Evolutionary conservation across 148 eudicot species (phyloP).

Genomic region (Rheum nobile): DNA sequence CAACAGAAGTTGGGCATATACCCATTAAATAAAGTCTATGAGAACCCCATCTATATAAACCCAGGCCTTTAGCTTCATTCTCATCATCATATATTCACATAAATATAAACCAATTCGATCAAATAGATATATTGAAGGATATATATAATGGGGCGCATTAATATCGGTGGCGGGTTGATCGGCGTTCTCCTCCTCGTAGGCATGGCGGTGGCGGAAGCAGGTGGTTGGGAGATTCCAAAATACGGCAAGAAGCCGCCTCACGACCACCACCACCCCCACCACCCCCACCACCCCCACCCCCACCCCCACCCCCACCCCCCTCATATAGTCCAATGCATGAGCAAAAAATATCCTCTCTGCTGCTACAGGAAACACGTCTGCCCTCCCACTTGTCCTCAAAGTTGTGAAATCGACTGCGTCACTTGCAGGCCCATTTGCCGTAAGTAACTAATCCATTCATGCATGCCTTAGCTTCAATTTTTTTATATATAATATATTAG

Average conservation of each 20-base stretch:
- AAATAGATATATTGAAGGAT: too few relatives aligned
- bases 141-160: neutral
- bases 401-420: conserved; percentile 31
- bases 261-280: neutral
- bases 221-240: too few relatives aligned
- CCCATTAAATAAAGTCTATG: neutral
- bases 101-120: too few relatives aligned
- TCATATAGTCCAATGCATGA: conserved; percentile 14
- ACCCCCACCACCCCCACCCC: neutral
- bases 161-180: neutral
- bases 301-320: neutral
- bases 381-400: neutral
- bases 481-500: too few relatives aligned
- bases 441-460: conserved; percentile 17
- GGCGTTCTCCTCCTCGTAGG: neutral
- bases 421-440: conserved; percentile 42
- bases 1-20: neutral
- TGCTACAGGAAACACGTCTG: conserved; percentile 16
- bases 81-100: too few relatives aligned
- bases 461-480: too few relatives aligned
- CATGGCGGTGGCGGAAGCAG: neutral
- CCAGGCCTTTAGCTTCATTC: neutral
- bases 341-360: conserved; percentile 18
- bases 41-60: neutral
- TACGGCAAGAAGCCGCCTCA: too few relatives aligned